Conservation (phyloP, 257 asterid species). For the Echium plantagineum region DNA sequence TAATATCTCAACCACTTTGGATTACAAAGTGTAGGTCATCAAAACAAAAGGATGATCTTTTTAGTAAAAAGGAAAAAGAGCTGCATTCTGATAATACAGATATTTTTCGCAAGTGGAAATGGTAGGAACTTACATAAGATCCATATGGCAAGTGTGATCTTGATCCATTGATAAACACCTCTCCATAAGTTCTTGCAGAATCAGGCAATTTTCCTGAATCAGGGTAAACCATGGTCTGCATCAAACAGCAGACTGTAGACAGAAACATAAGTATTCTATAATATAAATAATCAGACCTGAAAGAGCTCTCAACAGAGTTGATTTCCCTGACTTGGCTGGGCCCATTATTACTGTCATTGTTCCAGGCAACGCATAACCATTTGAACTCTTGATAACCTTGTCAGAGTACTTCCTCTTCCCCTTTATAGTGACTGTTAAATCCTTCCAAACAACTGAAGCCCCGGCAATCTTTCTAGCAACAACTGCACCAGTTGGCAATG, state of each 20-base stretch:
- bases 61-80: background rate
- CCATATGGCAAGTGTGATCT: conserved; percentile 68
- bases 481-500: conserved; percentile 59
- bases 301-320: conserved; percentile 92
- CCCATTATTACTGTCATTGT: conserved; percentile 99
- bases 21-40: too few relatives aligned
- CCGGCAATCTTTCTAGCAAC: conserved; percentile 62
- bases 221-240: conserved; percentile 6
- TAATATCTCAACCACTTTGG: too few relatives aligned
- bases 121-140: conserved; percentile 57
- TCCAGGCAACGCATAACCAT: conserved; percentile 90
- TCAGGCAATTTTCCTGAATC: conserved; percentile 74
- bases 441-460: conserved; percentile 92
- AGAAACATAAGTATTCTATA: background rate
- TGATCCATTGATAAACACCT: conserved; percentile 76
- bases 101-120: conserved; percentile 11
- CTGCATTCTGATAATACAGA: background rate
- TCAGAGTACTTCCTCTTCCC: conserved; percentile 91
- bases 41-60: too few relatives aligned
- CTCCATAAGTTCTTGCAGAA: conserved; percentile 77
- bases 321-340: conserved; percentile 97
- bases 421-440: conserved; percentile 79
- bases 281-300: conserved; percentile 46
- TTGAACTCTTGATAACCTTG: conserved; percentile 80
- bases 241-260: background rate